These are phyloP conservation scores for Platanthera zijinensis DNA, from an alignment of 106 monocot genomes.

Conservation along the genomic window DNA sequence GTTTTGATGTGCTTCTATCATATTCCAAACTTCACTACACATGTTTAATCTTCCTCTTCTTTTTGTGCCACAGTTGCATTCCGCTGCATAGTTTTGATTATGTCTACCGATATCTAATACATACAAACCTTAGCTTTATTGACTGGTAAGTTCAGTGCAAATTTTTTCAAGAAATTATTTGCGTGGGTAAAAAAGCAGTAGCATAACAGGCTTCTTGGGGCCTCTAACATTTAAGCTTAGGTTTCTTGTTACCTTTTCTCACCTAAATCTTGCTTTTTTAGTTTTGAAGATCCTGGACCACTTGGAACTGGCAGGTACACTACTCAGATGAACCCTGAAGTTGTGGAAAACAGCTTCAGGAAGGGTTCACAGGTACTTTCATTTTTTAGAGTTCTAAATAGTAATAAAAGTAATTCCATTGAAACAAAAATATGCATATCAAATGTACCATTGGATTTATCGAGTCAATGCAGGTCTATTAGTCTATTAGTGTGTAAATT, in stretches of 20 bases:
- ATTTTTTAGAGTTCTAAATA: background rate
- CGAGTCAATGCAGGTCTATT: too few relatives aligned
- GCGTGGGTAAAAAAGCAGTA: background rate
- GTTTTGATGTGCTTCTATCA: background rate
- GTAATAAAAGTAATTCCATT: background rate
- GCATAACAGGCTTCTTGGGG: background rate
- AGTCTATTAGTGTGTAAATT: too few relatives aligned
- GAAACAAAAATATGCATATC: background rate
- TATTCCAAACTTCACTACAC: background rate
- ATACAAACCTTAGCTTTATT: constrained; percentile 64
- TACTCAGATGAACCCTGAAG: constrained; percentile 57
- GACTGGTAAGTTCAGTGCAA: constrained; percentile 49
- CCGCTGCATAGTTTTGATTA: constrained; percentile 62
- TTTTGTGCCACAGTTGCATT: constrained; percentile 45
- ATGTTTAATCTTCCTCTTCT: background rate
- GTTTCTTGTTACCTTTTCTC: constrained; percentile 2
- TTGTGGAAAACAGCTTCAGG: constrained; percentile 52
- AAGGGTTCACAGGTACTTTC: constrained; percentile 61
- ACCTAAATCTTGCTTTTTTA: constrained; percentile 15
- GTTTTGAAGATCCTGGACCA: constrained; percentile 76
- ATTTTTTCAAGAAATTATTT: background rate
- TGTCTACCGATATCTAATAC: constrained; percentile 64
- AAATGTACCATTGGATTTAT: background rate
- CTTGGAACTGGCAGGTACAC: constrained; percentile 67
- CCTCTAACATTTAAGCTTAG: background rate